Base-by-base conservation (phyloP, 768 basidiomycete species). In the Cantharellus anzutake region DNA sequence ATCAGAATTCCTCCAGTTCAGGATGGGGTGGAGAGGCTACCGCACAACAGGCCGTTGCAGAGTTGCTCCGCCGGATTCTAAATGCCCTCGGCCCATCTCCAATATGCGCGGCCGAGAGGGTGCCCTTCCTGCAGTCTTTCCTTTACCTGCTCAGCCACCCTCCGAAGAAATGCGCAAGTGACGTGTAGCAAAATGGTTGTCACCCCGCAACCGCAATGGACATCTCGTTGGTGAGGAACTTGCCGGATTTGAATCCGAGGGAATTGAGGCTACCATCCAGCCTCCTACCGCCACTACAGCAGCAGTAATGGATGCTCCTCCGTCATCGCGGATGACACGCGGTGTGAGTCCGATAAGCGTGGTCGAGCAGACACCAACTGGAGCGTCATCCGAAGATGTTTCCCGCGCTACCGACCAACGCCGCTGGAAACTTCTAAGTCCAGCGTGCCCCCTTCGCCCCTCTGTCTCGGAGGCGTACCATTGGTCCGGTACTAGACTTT, bases 401-500 rank as follows among this genome's bases (percentile, higher is more conserved):
- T 29, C 20, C 20, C 20, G 20, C 20, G 20, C 20, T 29, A 1
- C 20, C 20, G 20, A 29, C 20, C 44, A 29, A 11, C n/a, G n/a
- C 44, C 44, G 44, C 11, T 48, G 35, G 52, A 55, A 37, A 37
- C 7, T 7, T 11, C 11, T 7, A 11, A 11, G 35, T 7, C 11
- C 11, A 11, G 11, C 7, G 7, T 7, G 7, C 11, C 11, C 35
- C 52, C 35, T 11, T 37, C 52, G 38, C 7, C 11, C 11, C 52
- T 7, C 20, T 29, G 20, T 29, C 20, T 29, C 20, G 20, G 20
- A 29, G 44, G 29, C 52, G 52, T 7, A 38, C 60, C 4, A 51
- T 38, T 37, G 62, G 51, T 14, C 63, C 62, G n/a, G 62, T 53
- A 14, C 20, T 63, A 41, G 59, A 63, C 52, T 44, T 63, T 39